Evolutionary conservation across 352 stramenopile genomes (phyloP), one percentile per base, ranked within the genome.

Genomic region (Phytophthora multivora): DNA sequence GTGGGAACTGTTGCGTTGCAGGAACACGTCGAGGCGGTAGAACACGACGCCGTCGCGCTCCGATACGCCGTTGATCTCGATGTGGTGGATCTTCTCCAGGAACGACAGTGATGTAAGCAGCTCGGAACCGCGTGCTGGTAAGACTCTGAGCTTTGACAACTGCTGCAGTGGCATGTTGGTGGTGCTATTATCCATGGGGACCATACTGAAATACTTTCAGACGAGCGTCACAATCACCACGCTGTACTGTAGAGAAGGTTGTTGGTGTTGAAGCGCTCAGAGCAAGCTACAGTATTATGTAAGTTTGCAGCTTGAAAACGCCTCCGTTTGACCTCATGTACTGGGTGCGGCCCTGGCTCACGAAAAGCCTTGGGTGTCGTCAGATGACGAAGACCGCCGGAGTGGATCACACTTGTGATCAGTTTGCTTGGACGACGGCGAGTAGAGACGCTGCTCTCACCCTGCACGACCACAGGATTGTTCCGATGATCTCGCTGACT

Each of bases 1-100:
- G 21, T 77, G 77, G n/a, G 57, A 83, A 35, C 60, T 71, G 25
- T 62, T 57, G 31, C 77, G 73, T 48, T 83, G 51, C 9, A 88
- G 51, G 63, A 77, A 88, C 23, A 89, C 73, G 18, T 86, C 68
- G 8, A 85, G 36, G 12, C 71, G 60, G 53, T 85, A 85, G 56
- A 70, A 84, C 2, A 67, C 63, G 36, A 83, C 74, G 38, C 69
- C 64, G 28, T 72, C 55, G 45, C 66, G 66, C 54, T 80, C 69
- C 21, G 46, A 51, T 2, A 45, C 58, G 25, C 43, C 33, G 18
- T 70, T 69, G 60, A 86, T 79, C 66, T 82, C 71, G 36, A 86
- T 47, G 39, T 65, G 71, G 13, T 82, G 63, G 59, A 84, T 75
- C 19, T 49, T 68, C 15, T 69, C 39, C 33, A 79, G 62, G 46